Conservation (phyloP, 345 rosid species). For the Dovyalis caffra region DNA sequence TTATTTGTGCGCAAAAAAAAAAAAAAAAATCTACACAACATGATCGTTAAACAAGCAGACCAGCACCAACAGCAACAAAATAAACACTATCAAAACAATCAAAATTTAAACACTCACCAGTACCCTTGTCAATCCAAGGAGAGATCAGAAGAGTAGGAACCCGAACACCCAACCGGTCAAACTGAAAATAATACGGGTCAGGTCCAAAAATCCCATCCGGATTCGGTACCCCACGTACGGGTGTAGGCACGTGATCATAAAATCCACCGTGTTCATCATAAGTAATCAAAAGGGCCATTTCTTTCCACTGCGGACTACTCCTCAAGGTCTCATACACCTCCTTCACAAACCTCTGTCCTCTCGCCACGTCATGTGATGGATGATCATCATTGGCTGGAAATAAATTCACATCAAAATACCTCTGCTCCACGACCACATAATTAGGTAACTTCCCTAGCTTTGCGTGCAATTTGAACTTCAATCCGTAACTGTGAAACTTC, state of each 20-base stretch:
- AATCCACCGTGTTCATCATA: conserved; percentile 98
- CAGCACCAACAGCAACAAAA: not conserved
- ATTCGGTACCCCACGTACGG: conserved; percentile 70
- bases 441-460: conserved; percentile 71
- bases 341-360: conserved; percentile 86
- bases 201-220: conserved; percentile 93
- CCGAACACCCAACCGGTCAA: conserved; percentile 86
- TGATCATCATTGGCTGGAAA: conserved; percentile 94
- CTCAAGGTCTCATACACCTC: conserved; percentile 90
- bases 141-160: conserved; percentile 83
- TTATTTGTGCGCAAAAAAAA: not conserved
- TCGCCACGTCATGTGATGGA: conserved; percentile 90
- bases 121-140: conserved; percentile 93
- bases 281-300: conserved; percentile 84
- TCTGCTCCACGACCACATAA: conserved; percentile 83
- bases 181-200: conserved; percentile 87
- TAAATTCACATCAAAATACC: conserved; percentile 64
- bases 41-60: not conserved
- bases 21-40: not conserved
- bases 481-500: conserved; percentile 64
- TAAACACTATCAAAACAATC: not conserved
- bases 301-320: conserved; percentile 96
- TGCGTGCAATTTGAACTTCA: conserved; percentile 72
- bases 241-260: conserved; percentile 96
- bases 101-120: conserved; percentile 48